These are phyloP conservation scores for Lolium perenne DNA, from an alignment of 176 grass and related monocot genomes.

Conservation along the genomic window DNA sequence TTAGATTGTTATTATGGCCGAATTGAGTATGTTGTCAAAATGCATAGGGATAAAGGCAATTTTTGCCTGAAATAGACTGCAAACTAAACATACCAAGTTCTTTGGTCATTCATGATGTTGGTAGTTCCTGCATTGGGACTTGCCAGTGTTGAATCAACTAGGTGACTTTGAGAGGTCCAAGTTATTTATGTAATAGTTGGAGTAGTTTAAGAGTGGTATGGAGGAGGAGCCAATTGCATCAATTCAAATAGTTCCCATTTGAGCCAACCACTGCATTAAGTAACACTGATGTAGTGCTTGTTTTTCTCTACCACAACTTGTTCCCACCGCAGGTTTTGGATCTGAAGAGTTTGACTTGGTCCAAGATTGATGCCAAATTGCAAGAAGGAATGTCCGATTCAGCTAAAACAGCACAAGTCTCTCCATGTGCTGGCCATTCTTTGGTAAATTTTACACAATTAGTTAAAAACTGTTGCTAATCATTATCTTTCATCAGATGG, in stretches of 20 bases:
- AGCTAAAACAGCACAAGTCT: conserved; percentile 48
- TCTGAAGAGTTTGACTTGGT: conserved; percentile 93
- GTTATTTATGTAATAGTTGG: conserved; percentile 25
- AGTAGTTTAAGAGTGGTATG: conserved; percentile 9
- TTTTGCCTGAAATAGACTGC: conserved; percentile 5
- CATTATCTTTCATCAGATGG: conserved; percentile 24
- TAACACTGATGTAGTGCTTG: conserved; percentile 21
- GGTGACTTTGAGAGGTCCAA: background rate
- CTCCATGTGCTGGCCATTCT: conserved; percentile 95
- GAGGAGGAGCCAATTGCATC: conserved; percentile 13
- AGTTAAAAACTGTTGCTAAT: conserved; percentile 17
- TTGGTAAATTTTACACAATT: conserved; percentile 63
- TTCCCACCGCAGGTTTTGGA: conserved; percentile 70
- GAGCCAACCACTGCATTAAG: conserved; percentile 9
- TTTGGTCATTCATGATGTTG: background rate
- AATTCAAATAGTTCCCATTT: conserved; percentile 8
- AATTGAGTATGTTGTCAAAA: background rate
- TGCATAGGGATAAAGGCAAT: background rate
- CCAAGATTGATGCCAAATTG: conserved; percentile 83
- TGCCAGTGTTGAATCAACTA: conserved; percentile 8
- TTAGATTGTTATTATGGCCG: background rate
- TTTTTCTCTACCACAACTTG: conserved; percentile 30
- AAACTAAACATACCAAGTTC: background rate
- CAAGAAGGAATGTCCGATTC: conserved; percentile 70
- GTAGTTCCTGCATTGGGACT: background rate